Conservation (phyloP, 1,139 yeast species). For the Hyphopichia wangnamkhiaoensis region DNA sequence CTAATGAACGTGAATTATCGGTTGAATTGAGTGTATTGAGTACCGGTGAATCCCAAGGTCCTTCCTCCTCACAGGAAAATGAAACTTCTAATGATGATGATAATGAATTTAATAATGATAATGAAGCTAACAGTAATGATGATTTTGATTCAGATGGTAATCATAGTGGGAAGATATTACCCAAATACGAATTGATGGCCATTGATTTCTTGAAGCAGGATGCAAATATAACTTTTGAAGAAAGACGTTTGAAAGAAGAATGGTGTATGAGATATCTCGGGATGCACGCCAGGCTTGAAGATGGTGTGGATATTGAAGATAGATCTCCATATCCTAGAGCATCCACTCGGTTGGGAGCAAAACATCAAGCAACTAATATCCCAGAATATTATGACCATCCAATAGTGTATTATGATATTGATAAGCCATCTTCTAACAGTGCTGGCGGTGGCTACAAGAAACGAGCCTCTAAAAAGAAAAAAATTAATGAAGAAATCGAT, state of each 20-base stretch:
- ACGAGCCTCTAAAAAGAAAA: constrained; percentile 12
- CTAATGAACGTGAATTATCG: constrained; percentile 36
- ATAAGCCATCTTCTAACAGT: constrained; percentile 12
- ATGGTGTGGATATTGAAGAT: constrained; percentile 77
- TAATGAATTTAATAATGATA: constrained; percentile 5
- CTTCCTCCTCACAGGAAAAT: constrained; percentile 5
- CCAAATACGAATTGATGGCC: constrained; percentile 65
- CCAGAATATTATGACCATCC: constrained; percentile 70
- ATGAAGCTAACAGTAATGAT: constrained; percentile 11
- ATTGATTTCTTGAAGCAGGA: constrained; percentile 51
- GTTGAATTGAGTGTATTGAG: constrained; percentile 24
- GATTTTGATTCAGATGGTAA: constrained; percentile 4
- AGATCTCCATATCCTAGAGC: constrained; percentile 79
- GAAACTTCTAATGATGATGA: constrained; percentile 8
- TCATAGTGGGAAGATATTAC: too few species aligned
- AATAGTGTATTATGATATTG: constrained; percentile 64
- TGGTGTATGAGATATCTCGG: constrained; percentile 87
- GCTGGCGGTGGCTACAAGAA: constrained; percentile 17
- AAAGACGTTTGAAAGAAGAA: constrained; percentile 58
- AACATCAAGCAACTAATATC: constrained; percentile 68
- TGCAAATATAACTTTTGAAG: constrained; percentile 36
- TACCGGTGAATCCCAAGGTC: constrained; percentile 11
- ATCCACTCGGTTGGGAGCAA: constrained; percentile 73
- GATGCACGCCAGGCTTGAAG: constrained; percentile 73
- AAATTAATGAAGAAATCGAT: constrained; percentile 19